Evolutionary conservation across 192 early-diverging fungal species (phyloP), one percentile per base, ranked within the genome.

Genomic region (Powellomyces hirtus): DNA sequence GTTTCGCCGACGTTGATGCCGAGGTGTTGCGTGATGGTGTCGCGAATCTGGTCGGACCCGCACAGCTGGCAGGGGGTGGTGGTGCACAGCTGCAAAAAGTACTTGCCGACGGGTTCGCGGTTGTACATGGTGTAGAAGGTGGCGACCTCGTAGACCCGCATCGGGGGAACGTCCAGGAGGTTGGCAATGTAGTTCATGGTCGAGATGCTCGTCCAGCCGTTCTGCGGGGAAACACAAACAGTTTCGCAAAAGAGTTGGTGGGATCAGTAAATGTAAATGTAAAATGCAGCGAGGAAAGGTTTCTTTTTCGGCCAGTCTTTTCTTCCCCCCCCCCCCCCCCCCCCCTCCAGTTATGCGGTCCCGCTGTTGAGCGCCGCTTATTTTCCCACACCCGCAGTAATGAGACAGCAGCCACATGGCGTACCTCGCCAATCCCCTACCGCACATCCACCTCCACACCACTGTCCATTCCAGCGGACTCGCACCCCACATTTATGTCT

Each of bases 121-220:
- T 98, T 98, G 82, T 92, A 99, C 97, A 99, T 99, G 59, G 97
- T 99, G 75, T 99, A 99, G 79, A 99, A 99, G 33, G 96, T 98
- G n/a, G 97, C 97, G 22, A 99, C 97, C 75, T 99, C 96, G 83
- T 98, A 98, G 49, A 99, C 96, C 59, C 97, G 89, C 94, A 99
- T 97, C 27, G 97, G 97, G 55, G 95, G 94, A 2, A 98, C 89
- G 71, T 98, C 94, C 30, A 96, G 80, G 58, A 96, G 76, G 78
- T 92, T 88, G 52, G 97, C 95, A 71, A 99, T 91, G 53, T 92
- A 84, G 81, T 99, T 96, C 97, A 99, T 99, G 22, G 95, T 95
- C 30, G 91, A 88, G 62, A 99, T 84, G 66, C 88, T 90, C 8
- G 94, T 96, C 85, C 88, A 99, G 37, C 94, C 94, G 63, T 91